phyloP scores from a whole-genome alignment of 2,329 filamentous ascomycete species.

The Pezicula carpinea region DNA sequence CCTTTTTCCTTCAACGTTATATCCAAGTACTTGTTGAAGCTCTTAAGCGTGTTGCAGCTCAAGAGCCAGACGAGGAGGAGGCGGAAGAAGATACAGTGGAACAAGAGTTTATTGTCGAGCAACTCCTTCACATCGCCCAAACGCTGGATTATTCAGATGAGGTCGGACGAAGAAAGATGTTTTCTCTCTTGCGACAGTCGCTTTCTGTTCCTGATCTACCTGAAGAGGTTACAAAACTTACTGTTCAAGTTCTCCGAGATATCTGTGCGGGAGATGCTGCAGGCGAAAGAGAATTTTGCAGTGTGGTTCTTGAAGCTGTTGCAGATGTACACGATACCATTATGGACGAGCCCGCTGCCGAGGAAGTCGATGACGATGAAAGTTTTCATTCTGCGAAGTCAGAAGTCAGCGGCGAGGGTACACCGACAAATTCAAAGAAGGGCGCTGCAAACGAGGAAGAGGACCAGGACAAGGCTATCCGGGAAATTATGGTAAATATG shows the following conservation, averaged over 20 bases:
- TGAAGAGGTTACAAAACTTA: slow-evolving; percentile 87
- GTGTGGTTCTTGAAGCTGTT: slow-evolving; percentile 84
- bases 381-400: slow-evolving; percentile 94
- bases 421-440: slow-evolving; percentile 42
- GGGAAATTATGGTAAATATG: slow-evolving; percentile 94
- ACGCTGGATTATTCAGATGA: slow-evolving; percentile 98
- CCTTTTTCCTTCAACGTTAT: slow-evolving; percentile 80
- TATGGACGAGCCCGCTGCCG: slow-evolving; percentile 57
- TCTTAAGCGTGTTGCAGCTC: slow-evolving; percentile 50
- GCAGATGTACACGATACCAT: slow-evolving; percentile 97
- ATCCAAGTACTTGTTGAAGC: slow-evolving; percentile 63
- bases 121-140: slow-evolving; percentile 85
- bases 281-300: slow-evolving; percentile 79
- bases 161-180: slow-evolving; percentile 93
- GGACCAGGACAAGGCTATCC: slow-evolving; percentile 70
- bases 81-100: slow-evolving; percentile 79
- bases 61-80: slow-evolving; percentile 54
- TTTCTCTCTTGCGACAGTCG: slow-evolving; percentile 78
- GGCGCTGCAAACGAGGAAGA: slow-evolving; percentile 56
- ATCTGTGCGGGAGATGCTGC: slow-evolving; percentile 73
- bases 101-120: slow-evolving; percentile 92
- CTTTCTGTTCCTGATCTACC: slow-evolving; percentile 83
- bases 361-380: slow-evolving; percentile 59
- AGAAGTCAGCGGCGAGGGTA: slow-evolving; percentile 67
- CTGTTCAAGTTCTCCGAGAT: slow-evolving; percentile 73